Conservation (phyloP, 139 green algal genomes). For the Chlamydomonas sp. region DNA sequence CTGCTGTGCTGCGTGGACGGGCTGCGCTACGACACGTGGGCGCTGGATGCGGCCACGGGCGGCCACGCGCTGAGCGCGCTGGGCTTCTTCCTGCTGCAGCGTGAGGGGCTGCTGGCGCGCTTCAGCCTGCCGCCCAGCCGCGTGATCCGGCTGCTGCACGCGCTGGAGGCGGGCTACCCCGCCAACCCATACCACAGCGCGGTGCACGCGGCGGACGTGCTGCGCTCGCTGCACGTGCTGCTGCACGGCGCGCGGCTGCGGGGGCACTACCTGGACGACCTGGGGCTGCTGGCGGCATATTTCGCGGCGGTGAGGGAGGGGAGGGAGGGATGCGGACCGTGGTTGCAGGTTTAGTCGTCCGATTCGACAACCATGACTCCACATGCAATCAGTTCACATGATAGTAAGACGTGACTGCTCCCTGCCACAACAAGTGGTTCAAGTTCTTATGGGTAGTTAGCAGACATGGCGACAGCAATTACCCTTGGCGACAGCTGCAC, state of each 20-base stretch:
- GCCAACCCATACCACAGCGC: conserved; percentile 59
- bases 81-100: conserved; percentile 33
- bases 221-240: conserved; percentile 56
- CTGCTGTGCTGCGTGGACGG: too few relatives aligned
- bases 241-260: conserved; percentile 6
- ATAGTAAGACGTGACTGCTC: too few relatives aligned
- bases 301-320: conserved; percentile 37
- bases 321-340: not conserved
- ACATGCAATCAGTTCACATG: too few relatives aligned
- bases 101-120: not conserved
- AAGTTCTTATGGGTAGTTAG: too few relatives aligned
- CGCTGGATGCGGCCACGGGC: too few relatives aligned
- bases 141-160: too few relatives aligned
- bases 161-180: conserved; percentile 41
- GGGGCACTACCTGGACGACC: not conserved
- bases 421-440: too few relatives aligned
- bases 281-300: conserved; percentile 38
- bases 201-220: conserved; percentile 54
- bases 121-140: conserved; percentile 15
- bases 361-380: too few relatives aligned
- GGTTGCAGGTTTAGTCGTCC: not conserved
- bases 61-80: conserved; percentile 38
- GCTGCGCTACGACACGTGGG: too few relatives aligned
- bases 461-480: too few relatives aligned
- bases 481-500: too few relatives aligned